Evolutionary conservation across 1,284 basidiomycete genomes (phyloP).

Genomic region (Boletus semigastroideus): DNA sequence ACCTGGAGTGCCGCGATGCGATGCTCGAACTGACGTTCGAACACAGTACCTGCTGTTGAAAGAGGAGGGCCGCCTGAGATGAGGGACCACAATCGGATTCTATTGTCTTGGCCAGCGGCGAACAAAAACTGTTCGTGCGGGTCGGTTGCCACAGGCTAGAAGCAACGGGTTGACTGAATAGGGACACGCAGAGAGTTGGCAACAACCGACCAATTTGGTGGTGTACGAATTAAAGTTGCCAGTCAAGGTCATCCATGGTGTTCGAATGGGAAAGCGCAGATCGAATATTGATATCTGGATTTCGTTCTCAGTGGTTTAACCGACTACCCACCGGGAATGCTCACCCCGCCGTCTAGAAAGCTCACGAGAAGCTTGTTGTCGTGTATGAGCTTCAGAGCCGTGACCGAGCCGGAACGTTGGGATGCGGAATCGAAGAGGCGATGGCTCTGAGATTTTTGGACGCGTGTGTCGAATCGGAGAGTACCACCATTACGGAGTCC

Average conservation of each 20-base stretch:
- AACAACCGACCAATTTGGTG: conserved; percentile 46
- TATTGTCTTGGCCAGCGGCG: conserved; percentile 64
- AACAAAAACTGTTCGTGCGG: conserved; percentile 66
- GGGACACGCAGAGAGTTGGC: background rate
- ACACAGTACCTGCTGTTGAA: conserved; percentile 24
- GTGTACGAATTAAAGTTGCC: conserved; percentile 59
- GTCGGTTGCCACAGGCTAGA: conserved; percentile 61
- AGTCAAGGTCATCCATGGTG: conserved; percentile 46
- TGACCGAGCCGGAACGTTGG: conserved; percentile 42
- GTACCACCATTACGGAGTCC: conserved; percentile 64
- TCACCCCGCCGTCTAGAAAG: conserved; percentile 60
- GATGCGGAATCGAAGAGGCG: conserved; percentile 42
- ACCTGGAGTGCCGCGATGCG: conserved; percentile 48
- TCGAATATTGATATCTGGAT: conserved; percentile 63
- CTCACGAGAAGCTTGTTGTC: conserved; percentile 56
- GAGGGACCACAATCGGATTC: conserved; percentile 67
- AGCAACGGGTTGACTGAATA: background rate
- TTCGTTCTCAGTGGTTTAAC: background rate
- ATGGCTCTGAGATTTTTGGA: conserved; percentile 35
- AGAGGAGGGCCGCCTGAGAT: conserved; percentile 47
- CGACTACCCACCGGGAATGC: conserved; percentile 13
- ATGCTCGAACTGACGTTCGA: conserved; percentile 38
- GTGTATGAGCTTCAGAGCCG: conserved; percentile 49
- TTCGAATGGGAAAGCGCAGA: conserved; percentile 51
- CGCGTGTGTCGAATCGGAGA: conserved; percentile 59